Evolutionary conservation across 2,329 filamentous ascomycete genomes (phyloP), one percentile per base, ranked within the genome.

Genomic region (Fragosphaeria purpurea): DNA sequence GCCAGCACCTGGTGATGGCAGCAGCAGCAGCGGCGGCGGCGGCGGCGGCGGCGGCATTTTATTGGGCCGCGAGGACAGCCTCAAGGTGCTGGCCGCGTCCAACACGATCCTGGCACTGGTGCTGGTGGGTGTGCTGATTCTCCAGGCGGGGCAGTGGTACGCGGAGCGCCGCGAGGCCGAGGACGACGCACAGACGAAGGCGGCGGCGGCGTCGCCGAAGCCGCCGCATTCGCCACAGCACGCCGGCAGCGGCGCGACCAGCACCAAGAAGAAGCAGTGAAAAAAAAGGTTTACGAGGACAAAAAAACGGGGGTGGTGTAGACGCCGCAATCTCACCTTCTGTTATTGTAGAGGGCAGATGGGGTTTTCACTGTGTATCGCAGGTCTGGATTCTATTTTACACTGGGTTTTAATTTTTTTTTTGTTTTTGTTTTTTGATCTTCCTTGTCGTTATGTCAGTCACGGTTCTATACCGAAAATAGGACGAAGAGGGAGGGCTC

Each of bases 91-190:
- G 61, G 82, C 89, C 35, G 93, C 93, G 7, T 95, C 88, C 67
- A 95, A 98, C 69, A 97, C 93, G 4, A 98, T 98, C 64, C 70
- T 97, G 51, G 93, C 91, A 38, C 77, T 98, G 43, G 88, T 98
- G 34, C 70, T 98, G 48, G 83, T 97, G 4, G 93, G 93, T 5
- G 87, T 98, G 8, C 66, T 98, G 57, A 87, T 96, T 37, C 70
- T 98, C 62, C 93, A 98, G 79, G 88, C 88, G 22, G 93, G 93
- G 9, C 88, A 97, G 76, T 97, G 91, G 93, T 98, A 98, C 71
- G 93, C 93, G 32, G 90, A 97, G 77, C 79, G 87, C 64, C 94
- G 94, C 71, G 90, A 97, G 68, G 76, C 77, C 62, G 85, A 90
- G 65, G 90, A 96, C 67, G 75, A 78, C 50, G 80, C 79, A 62